Evolutionary conservation across 2,329 filamentous ascomycete genomes (phyloP).

Genomic region (Colletotrichum lindemuthianum): DNA sequence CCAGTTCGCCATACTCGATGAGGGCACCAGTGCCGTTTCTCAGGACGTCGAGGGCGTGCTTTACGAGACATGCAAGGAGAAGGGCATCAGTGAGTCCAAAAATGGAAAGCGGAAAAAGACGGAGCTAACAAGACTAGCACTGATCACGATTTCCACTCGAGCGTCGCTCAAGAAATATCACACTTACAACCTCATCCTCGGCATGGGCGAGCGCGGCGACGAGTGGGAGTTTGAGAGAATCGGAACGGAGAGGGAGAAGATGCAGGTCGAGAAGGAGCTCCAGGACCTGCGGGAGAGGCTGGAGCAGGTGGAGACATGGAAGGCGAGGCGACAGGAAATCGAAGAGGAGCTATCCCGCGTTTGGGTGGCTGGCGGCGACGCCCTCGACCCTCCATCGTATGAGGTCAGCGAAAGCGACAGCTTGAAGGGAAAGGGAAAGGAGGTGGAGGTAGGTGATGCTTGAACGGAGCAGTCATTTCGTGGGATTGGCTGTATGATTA

Average conservation of each 20-base stretch:
- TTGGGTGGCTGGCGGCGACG: constrained; percentile 65
- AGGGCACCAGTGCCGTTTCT: constrained; percentile 93
- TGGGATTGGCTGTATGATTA: constrained; percentile 14
- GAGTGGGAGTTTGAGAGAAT: constrained; percentile 95
- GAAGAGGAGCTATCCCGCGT: constrained; percentile 79
- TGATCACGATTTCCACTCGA: constrained; percentile 95
- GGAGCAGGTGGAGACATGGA: constrained; percentile 85
- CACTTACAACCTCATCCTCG: constrained; percentile 87
- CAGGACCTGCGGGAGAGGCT: constrained; percentile 84
- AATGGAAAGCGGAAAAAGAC: neutral
- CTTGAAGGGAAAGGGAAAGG: constrained; percentile 30
- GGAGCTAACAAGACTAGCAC: constrained; percentile 59
- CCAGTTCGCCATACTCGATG: constrained; percentile 92
- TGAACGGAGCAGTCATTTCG: neutral
- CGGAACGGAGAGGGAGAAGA: constrained; percentile 91
- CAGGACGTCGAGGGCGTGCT: constrained; percentile 93
- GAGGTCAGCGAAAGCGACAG: constrained; percentile 40
- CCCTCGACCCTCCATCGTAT: constrained; percentile 60
- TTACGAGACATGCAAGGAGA: constrained; percentile 92
- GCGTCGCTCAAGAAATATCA: constrained; percentile 97
- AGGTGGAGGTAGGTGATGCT: constrained; percentile 28
- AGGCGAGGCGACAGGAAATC: constrained; percentile 80
- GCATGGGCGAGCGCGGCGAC: constrained; percentile 81
- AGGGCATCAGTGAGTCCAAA: constrained; percentile 82
- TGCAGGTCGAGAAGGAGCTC: constrained; percentile 91